phyloP scores from a whole-genome alignment of 2,329 filamentous ascomycete genomes.

The Fusarium chaquense region DNA sequence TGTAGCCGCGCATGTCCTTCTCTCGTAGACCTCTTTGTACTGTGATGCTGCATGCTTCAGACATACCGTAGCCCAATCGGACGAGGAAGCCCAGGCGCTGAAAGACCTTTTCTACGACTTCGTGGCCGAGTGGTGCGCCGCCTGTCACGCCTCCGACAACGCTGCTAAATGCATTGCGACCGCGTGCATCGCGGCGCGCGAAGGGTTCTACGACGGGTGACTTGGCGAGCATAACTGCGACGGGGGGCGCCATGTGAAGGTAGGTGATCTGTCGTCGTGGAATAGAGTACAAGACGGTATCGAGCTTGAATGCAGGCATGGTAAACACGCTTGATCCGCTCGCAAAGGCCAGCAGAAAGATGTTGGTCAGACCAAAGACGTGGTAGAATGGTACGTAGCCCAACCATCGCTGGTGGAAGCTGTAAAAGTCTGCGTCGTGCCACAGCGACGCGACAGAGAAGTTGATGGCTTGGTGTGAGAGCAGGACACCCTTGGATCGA shows the following conservation, averaged over 20 bases:
- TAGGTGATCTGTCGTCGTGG: slow-evolving; percentile 73
- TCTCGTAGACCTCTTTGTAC: slow-evolving; percentile 68
- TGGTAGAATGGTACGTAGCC: slow-evolving; percentile 80
- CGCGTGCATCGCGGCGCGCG: slow-evolving; percentile 58
- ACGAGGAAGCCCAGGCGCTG: slow-evolving; percentile 65
- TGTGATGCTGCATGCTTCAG: slow-evolving; percentile 75
- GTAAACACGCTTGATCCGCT: slow-evolving; percentile 71
- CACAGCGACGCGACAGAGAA: slow-evolving; percentile 66
- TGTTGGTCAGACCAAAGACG: slow-evolving; percentile 69
- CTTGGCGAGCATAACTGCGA: slow-evolving; percentile 77
- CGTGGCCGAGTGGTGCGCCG: slow-evolving; percentile 71
- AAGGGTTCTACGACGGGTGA: slow-evolving; percentile 74
- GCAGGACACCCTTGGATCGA: slow-evolving; percentile 79
- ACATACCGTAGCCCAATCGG: slow-evolving; percentile 79
- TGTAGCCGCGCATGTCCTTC: slow-evolving; percentile 57
- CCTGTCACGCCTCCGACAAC: slow-evolving; percentile 68
- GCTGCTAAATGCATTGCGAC: slow-evolving; percentile 67
- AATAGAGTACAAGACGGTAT: slow-evolving; percentile 71
- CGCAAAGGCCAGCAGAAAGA: slow-evolving; percentile 67
- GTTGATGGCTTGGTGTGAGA: slow-evolving; percentile 75
- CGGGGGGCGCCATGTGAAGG: slow-evolving; percentile 75
- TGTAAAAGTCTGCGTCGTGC: slow-evolving; percentile 62
- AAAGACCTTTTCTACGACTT: slow-evolving; percentile 70
- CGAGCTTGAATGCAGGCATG: slow-evolving; percentile 77
- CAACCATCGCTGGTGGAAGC: slow-evolving; percentile 58